phyloP scores from a whole-genome alignment of 2,329 filamentous ascomycete genomes.

The Stylonectria norvegica region DNA sequence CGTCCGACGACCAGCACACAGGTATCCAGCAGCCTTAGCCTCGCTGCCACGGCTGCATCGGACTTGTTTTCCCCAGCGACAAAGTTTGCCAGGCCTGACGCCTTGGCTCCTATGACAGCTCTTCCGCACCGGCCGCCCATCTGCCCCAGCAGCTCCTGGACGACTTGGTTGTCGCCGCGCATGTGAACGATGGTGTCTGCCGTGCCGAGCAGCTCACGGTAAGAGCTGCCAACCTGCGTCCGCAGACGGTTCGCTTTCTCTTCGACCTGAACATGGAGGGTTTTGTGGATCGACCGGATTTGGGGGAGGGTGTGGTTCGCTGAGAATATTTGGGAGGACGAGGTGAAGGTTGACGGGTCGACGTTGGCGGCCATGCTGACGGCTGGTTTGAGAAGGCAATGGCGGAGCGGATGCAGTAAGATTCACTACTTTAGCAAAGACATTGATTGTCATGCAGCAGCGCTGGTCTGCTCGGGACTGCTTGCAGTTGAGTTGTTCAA shows the following conservation, averaged over 20 bases:
- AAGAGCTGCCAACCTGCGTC: slow-evolving; percentile 64
- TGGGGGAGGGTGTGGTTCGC: slow-evolving; percentile 57
- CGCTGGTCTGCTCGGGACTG: neutral
- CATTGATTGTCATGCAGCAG: slow-evolving; percentile 10
- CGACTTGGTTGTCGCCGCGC: slow-evolving; percentile 71
- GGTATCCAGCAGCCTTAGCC: slow-evolving; percentile 48
- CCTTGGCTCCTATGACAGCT: slow-evolving; percentile 64
- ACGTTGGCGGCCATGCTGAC: slow-evolving; percentile 40
- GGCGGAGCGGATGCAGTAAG: slow-evolving; percentile 1
- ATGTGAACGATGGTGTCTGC: slow-evolving; percentile 93
- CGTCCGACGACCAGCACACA: slow-evolving; percentile 49
- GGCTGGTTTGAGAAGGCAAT: slow-evolving; percentile 4
- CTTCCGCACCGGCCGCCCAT: slow-evolving; percentile 79
- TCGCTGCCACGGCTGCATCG: slow-evolving; percentile 36
- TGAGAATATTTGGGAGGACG: slow-evolving; percentile 54
- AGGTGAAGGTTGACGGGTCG: slow-evolving; percentile 47
- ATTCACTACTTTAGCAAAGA: slow-evolving; percentile 1
- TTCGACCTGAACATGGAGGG: slow-evolving; percentile 56
- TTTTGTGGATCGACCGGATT: slow-evolving; percentile 60
- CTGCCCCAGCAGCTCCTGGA: slow-evolving; percentile 66
- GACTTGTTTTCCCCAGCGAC: slow-evolving; percentile 26
- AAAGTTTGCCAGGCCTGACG: slow-evolving; percentile 52
- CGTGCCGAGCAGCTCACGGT: slow-evolving; percentile 85
- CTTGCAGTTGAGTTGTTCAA: slow-evolving; percentile 3
- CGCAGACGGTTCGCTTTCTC: slow-evolving; percentile 61